Evolutionary conservation across 768 basidiomycete species (phyloP), one percentile per base, ranked within the genome.

Genomic region (Dioszegia hungarica): DNA sequence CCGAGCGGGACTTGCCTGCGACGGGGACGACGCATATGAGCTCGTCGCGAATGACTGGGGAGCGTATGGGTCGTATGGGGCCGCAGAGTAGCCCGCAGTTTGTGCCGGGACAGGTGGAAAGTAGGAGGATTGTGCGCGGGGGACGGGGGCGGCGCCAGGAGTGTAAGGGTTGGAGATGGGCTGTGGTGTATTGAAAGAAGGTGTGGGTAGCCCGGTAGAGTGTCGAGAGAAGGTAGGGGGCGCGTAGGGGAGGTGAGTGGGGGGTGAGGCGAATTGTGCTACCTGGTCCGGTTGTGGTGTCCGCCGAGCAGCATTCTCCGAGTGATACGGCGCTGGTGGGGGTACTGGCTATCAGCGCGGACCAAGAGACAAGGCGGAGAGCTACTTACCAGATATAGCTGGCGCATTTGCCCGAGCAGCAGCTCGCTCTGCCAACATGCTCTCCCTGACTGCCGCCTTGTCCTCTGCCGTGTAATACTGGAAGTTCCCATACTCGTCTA

Each of bases 401-500:
- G 36, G 36, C 17, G 49, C 22, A 3, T 1, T 3, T 12, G 34
- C 49, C 12, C 22, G 19, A 25, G 22, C 20, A n/a, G 36, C 49
- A 27, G 49, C 49, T 38, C 49, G 12, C 36, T 51, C 49, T 15
- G 49, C 49, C 8, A 51, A 17, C 22, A 51, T 6, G 19, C 12
- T 39, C 37, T 51, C 31, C 36, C 62, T 62, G 31, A 72, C 70
- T 31, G 62, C 65, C 51, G 63, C 65, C 39, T 55, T 58, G 52
- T 75, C 72, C 51, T 74, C 74, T 2, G 62, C 65, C 10, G 74
- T 75, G 45, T 75, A 75, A 63, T 71, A 74, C 44, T 66, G 55
- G 64, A 68, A 75, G 22, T 63, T 57, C 10, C 73, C 74, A 36
- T 59, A 48, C 11, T 72, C 74, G 56, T 74, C 72, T 22, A 67